A percentile compares a stretch with the other conserved stretches of the same genome.
Conservation (phyloP, 1,284 basidiomycete species). For the Coniferiporia weirii region DNA sequence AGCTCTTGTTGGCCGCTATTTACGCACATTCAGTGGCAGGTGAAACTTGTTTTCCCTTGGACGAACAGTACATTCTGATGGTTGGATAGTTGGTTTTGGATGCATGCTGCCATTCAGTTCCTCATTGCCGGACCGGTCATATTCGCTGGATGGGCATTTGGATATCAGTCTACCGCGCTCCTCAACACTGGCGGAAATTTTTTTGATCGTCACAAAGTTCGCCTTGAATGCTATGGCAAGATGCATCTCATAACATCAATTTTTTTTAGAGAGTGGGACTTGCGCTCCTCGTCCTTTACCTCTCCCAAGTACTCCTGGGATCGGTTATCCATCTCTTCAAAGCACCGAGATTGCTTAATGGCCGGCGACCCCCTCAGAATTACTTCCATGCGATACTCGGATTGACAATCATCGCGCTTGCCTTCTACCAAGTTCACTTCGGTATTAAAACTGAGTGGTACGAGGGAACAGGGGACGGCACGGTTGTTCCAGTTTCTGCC, state of each 20-base stretch:
- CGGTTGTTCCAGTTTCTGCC: constrained; percentile 36
- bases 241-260: background rate
- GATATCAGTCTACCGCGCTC: constrained; percentile 31
- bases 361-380: constrained; percentile 42
- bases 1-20: constrained; percentile 49
- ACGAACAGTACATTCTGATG: background rate
- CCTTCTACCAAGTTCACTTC: constrained; percentile 46
- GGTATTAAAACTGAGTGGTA: constrained; percentile 44
- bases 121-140: constrained; percentile 44
- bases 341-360: constrained; percentile 32
- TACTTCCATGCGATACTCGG: constrained; percentile 44
- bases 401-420: constrained; percentile 40
- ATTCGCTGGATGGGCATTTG: constrained; percentile 42
- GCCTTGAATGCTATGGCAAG: background rate
- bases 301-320: constrained; percentile 48
- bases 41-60: constrained; percentile 23
- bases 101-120: constrained; percentile 43
- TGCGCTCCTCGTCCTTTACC: constrained; percentile 50
- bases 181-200: constrained; percentile 29
- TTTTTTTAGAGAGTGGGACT: constrained; percentile 45
- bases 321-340: constrained; percentile 48
- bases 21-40: constrained; percentile 44
- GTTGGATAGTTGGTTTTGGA: constrained; percentile 47
- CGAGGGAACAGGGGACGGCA: constrained; percentile 31
- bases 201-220: constrained; percentile 39